Percentiles rank a stretch among this genome's conserved stretches.
Evolutionary conservation across 768 basidiomycete species (phyloP).

Genomic region (Naganishia randhawae): DNA sequence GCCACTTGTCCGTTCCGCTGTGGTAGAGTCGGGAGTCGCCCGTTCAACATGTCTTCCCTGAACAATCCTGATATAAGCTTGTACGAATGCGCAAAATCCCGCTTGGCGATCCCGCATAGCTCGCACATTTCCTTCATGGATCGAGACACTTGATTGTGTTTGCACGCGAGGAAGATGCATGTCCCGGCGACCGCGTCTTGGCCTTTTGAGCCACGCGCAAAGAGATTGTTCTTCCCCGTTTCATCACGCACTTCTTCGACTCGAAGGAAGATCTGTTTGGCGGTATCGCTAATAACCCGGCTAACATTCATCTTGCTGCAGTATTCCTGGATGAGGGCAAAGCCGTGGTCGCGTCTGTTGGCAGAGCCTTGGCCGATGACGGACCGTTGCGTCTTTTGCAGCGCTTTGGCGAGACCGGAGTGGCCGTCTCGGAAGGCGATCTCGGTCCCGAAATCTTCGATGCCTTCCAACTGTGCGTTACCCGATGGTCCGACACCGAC

Average conservation of each 20-base stretch:
- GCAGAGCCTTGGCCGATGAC: conserved; percentile 85
- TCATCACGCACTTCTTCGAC: conserved; percentile 38
- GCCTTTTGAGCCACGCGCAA: conserved; percentile 18
- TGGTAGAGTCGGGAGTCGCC: conserved; percentile 8
- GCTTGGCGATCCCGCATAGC: conserved; percentile 26
- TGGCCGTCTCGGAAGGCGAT: conserved; percentile 95
- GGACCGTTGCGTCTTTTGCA: conserved; percentile 96
- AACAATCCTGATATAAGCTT: conserved; percentile 24
- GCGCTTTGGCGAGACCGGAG: conserved; percentile 81
- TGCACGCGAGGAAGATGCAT: conserved; percentile 32
- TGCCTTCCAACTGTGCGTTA: conserved; percentile 69
- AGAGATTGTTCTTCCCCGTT: conserved; percentile 24
- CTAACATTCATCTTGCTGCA: conserved; percentile 45
- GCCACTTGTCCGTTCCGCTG: conserved; percentile 14
- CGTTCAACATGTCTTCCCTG: conserved; percentile 25
- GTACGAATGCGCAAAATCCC: conserved; percentile 26
- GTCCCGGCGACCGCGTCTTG: conserved; percentile 23
- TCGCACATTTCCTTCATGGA: conserved; percentile 31
- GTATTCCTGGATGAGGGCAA: conserved; percentile 51
- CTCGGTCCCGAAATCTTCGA: conserved; percentile 88
- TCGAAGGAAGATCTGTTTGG: conserved; percentile 47
- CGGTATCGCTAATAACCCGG: conserved; percentile 41
- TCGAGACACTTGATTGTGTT: conserved; percentile 27
- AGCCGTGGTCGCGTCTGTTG: conserved; percentile 89
- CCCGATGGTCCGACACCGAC: conserved; percentile 95